Evolutionary conservation across 495 filamentous ascomycete genomes (phyloP).

Genomic region (Xylaria bambusicola): DNA sequence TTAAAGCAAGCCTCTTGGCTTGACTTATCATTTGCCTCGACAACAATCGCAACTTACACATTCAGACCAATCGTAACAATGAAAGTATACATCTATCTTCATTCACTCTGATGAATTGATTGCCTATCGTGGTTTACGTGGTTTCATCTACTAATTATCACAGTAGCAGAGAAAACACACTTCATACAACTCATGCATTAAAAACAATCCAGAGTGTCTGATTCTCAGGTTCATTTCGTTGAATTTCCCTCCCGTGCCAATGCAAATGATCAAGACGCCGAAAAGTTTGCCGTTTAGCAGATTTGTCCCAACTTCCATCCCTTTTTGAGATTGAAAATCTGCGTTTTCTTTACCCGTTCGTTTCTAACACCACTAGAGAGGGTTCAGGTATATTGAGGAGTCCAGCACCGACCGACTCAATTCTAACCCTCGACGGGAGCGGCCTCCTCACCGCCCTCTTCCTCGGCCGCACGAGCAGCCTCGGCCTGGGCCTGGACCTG

Average conservation of each 20-base stretch:
- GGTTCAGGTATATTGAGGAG: slow-evolving; percentile 32
- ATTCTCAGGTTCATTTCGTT: slow-evolving; percentile 15
- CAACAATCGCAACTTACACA: too few relatives aligned
- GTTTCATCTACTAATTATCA: slow-evolving; percentile 4
- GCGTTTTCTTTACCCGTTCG: slow-evolving; percentile 6
- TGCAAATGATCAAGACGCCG: slow-evolving; percentile 39
- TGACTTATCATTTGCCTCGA: too few relatives aligned
- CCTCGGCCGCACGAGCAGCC: slow-evolving; percentile 70
- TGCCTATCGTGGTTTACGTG: slow-evolving; percentile 23
- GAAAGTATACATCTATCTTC: neutral
- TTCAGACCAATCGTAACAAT: too few relatives aligned
- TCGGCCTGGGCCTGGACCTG: slow-evolving; percentile 71
- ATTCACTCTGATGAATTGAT: slow-evolving; percentile 25
- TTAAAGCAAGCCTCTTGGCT: too few relatives aligned
- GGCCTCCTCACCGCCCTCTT: slow-evolving; percentile 54
- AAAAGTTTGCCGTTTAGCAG: slow-evolving; percentile 25
- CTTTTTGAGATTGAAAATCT: slow-evolving; percentile 6
- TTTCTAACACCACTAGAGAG: slow-evolving; percentile 12
- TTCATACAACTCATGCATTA: slow-evolving; percentile 21
- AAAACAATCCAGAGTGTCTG: slow-evolving; percentile 18
- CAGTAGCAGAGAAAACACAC: slow-evolving; percentile 20
- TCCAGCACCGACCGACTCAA: slow-evolving; percentile 38
- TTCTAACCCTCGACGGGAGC: slow-evolving; percentile 54
- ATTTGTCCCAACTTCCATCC: neutral
- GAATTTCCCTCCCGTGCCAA: slow-evolving; percentile 28